Evolutionary conservation across 106 monocot species (phyloP).

Genomic region (Apostasia shenzhenica): DNA sequence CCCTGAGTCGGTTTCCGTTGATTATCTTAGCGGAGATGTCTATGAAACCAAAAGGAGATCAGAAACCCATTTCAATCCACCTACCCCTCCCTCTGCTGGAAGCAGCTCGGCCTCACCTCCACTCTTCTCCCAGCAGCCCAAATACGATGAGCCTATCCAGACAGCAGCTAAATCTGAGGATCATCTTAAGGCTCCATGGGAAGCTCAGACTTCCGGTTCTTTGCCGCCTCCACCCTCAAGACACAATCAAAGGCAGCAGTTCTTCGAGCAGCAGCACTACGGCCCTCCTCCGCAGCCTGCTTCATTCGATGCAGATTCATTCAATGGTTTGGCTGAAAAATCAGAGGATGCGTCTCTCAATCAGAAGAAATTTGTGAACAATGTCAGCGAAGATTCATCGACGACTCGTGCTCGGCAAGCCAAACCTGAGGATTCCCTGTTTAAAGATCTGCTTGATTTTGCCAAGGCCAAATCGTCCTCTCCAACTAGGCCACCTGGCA

Average conservation of each 20-base stretch:
- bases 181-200: conserved; percentile 13
- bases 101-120: not conserved
- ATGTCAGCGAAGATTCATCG: conserved; percentile 2
- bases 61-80: not conserved
- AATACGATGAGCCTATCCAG: conserved; percentile 11
- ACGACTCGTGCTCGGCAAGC: conserved; percentile 20
- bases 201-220: not conserved
- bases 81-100: not conserved
- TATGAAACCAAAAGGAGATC: conserved; percentile 7
- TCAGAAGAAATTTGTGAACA: conserved; percentile 9
- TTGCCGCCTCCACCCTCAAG: conserved; percentile 22
- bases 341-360: conserved; percentile 12
- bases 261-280: conserved; percentile 10
- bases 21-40: conserved; percentile 18
- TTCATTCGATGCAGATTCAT: conserved; percentile 1
- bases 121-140: not conserved
- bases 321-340: conserved; percentile 11
- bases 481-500: conserved; percentile 41
- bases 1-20: not conserved
- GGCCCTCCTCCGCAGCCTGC: not conserved
- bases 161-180: not conserved
- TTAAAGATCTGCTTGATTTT: conserved; percentile 93
- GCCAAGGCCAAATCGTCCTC: conserved; percentile 64
- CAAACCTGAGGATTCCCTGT: conserved; percentile 74
- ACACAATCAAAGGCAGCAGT: conserved; percentile 24